Base-by-base conservation (phyloP, 192 early-diverging fungal genomes). In the Coemansia sp. region DNA sequence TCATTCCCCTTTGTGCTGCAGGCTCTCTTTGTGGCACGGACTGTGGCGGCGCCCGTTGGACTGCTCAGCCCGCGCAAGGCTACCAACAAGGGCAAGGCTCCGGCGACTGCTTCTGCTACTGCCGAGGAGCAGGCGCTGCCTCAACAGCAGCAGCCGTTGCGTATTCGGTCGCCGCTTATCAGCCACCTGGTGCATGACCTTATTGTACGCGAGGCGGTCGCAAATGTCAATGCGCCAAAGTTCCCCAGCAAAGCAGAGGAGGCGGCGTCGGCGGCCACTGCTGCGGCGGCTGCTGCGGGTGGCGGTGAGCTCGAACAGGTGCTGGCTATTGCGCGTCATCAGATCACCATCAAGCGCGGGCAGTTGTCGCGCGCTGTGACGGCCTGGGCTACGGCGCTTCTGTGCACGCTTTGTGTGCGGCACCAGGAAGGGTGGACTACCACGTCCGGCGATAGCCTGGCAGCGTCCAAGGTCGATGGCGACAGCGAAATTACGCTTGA, bases 1-100 rank as follows among this genome's bases (percentile, higher is more conserved):
- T 92, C 92, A 4, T 99, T 95, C 76, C 87, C 92, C 26, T 86
- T 90, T 28, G 63, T 73, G 8, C 68, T 83, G 21, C 61, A 50
- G 2, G 74, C 72, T 1, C 64, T 86, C 16, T 75, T 86, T 64
- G 73, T 70, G 11, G 52, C 74, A 9, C 82, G 82, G 39, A 53
- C 33, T n/a, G 74, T 39, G 42, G 37, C 49, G 42, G 37, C 49
- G 42, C 46, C 16, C 33, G 33, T 13, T 33, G 38, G 55, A 8
- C 14, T 74, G 35, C 65, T 72, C 0, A 82, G 72, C 42, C 77
- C 77, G 13, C 74, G 77, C 46, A 84, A 73, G 43, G 73, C 72
- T 61, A 26, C 23, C 23, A 63, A 42, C 23, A 81, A 74, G 68
- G 72, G 70, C 61, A 75, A 73, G 60, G 74, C 64, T 35, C 75